These are phyloP conservation scores for Alternaria sp. DNA, from an alignment of 2,329 filamentous ascomycete genomes.

Conservation along the genomic window DNA sequence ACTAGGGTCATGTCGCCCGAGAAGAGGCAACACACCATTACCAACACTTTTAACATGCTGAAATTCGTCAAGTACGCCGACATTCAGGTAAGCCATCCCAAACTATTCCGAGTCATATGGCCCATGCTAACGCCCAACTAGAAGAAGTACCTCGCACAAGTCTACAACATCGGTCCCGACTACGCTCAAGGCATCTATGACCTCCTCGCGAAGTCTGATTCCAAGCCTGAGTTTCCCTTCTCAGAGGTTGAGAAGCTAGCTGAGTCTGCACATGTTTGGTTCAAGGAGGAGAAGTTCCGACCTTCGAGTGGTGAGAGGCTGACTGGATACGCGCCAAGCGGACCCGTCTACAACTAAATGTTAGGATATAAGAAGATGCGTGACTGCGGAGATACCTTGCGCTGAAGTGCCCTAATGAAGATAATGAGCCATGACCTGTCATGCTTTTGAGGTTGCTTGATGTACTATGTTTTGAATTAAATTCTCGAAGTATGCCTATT, in stretches of 20 bases:
- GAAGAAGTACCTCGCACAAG: constrained; percentile 63
- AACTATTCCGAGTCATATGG: background rate
- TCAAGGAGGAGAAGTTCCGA: constrained; percentile 58
- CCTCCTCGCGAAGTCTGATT: constrained; percentile 54
- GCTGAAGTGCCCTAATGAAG: background rate
- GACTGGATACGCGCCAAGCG: constrained; percentile 50
- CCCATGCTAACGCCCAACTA: constrained; percentile 17
- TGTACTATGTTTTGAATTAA: background rate
- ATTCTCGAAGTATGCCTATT: background rate
- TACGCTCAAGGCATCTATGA: constrained; percentile 60
- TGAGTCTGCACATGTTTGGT: constrained; percentile 57
- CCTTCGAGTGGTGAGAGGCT: constrained; percentile 53
- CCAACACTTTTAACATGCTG: constrained; percentile 60
- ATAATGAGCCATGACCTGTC: background rate
- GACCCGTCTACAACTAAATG: constrained; percentile 15
- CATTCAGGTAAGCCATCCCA: constrained; percentile 50
- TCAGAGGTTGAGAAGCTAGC: constrained; percentile 57
- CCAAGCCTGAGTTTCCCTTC: constrained; percentile 57
- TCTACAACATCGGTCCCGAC: constrained; percentile 59
- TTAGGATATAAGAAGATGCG: background rate
- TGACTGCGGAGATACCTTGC: background rate
- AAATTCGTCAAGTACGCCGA: constrained; percentile 55
- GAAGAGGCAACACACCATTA: constrained; percentile 57
- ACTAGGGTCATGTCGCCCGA: constrained; percentile 58
- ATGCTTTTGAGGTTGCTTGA: background rate